Percentiles rank a stretch among this genome's conserved stretches.
Evolutionary conservation across 257 asterid genomes (phyloP).

Genomic region (Fraxinus anomala): DNA sequence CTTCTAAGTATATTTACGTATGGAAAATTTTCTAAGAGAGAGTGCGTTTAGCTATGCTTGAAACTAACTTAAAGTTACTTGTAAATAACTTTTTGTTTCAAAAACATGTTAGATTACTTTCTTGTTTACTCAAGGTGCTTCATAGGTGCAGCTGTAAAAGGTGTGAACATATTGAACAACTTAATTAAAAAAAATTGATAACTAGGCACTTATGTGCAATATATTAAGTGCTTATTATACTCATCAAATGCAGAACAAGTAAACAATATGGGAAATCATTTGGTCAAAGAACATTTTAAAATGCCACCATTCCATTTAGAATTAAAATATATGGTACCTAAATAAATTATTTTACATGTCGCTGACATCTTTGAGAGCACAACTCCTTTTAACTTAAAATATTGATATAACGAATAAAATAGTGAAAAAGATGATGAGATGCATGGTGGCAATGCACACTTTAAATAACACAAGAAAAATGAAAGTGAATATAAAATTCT

Average conservation of each 20-base stretch:
- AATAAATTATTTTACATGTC: conserved; percentile 12
- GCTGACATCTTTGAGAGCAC: conserved; percentile 36
- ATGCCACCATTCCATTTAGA: conserved; percentile 21
- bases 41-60: neutral
- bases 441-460: conserved; percentile 47
- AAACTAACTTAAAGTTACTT: conserved; percentile 9
- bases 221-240: conserved; percentile 26
- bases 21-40: neutral
- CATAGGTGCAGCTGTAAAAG: conserved; percentile 44
- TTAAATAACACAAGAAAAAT: conserved; percentile 30
- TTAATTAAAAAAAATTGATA: conserved; percentile 20
- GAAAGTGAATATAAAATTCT: neutral
- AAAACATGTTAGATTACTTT: neutral
- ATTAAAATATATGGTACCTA: conserved; percentile 8
- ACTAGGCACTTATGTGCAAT: conserved; percentile 31
- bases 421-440: conserved; percentile 39
- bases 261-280: conserved; percentile 32
- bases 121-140: conserved; percentile 19
- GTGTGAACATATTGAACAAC: conserved; percentile 38
- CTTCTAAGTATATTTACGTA: neutral
- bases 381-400: conserved; percentile 24
- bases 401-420: conserved; percentile 15
- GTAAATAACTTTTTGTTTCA: neutral
- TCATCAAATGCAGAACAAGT: conserved; percentile 26
- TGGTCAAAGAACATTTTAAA: conserved; percentile 37